These are phyloP conservation scores for Fusarium verticillioides DNA, from an alignment of 2,329 filamentous ascomycete species.

Conservation along the genomic window DNA sequence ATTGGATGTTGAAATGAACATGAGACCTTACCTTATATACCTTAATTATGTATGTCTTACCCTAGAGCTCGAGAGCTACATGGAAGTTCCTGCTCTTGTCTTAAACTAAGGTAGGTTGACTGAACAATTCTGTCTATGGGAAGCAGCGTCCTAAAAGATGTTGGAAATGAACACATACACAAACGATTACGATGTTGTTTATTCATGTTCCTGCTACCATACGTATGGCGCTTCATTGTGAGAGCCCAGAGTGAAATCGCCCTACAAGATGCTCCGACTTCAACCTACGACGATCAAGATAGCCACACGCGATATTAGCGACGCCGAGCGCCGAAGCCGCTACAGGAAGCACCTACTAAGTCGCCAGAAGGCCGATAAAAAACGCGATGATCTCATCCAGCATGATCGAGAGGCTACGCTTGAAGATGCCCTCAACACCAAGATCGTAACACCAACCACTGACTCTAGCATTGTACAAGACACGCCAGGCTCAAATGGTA, in stretches of 20 bases:
- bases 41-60: background rate
- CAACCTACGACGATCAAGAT: constrained; percentile 32
- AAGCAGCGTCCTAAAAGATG: background rate
- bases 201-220: background rate
- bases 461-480: background rate
- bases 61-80: background rate
- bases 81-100: background rate
- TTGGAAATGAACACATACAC: background rate
- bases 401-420: background rate
- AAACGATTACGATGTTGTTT: background rate
- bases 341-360: constrained; percentile 32
- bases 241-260: background rate
- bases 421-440: background rate
- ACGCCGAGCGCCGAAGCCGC: constrained; percentile 34
- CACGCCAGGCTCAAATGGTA: background rate
- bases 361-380: background rate
- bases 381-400: background rate
- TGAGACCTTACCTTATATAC: background rate
- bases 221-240: background rate
- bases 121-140: background rate
- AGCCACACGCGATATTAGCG: constrained; percentile 29
- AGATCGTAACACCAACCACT: background rate
- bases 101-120: background rate
- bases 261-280: constrained; percentile 35
- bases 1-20: too few species aligned